Evolutionary conservation across 164 flowering plant genomes (phyloP), one percentile per base, ranked within the genome.

Genomic region (Buxus sempervirens): DNA sequence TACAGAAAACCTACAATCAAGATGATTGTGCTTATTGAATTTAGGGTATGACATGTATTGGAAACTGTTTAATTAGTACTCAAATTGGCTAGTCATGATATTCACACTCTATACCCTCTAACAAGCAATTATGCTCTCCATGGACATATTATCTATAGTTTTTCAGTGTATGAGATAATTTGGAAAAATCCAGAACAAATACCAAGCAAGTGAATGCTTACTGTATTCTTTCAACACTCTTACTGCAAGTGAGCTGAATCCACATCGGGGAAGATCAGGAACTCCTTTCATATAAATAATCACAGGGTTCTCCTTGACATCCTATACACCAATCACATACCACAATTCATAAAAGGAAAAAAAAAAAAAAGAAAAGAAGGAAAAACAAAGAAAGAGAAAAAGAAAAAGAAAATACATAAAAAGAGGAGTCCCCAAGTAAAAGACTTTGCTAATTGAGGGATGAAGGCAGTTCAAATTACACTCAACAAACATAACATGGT

Each of bases 221-320:
- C 98, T 76, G 59, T 94, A 90, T 57, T 76, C 85, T 19, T 85
- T 78, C 77, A 94, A 66, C 20, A 94, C 95, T 81, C 90, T 84
- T 59, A 94, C 92, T 18, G 98, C 98, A 26, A 91, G 72, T 1
- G 91, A 78, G 73, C 96, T 91, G 75, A 91, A 94, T 42, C 98
- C 96, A 73, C 98, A 94, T 72, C 79, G 88, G 72, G 98, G 98
- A 58, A 74, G 63, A 3, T 88, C 90, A 66, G 96, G 98, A 60
- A 84, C 85, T 64, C 98, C 98, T 81, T 93, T 91, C 96, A 93
- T 94, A 78, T 91, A 94, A 62, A 94, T 74, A 91, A 94, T 90
- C 42, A 91, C 91, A 58, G 93, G 91, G 58, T 91, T 88, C 48
- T 86, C 91, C 72, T 87, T 91, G 51, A 94, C 84, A 84, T 94